Base-by-base conservation (phyloP, 2,329 filamentous ascomycete genomes). In the Akanthomyces dipterigenus region DNA sequence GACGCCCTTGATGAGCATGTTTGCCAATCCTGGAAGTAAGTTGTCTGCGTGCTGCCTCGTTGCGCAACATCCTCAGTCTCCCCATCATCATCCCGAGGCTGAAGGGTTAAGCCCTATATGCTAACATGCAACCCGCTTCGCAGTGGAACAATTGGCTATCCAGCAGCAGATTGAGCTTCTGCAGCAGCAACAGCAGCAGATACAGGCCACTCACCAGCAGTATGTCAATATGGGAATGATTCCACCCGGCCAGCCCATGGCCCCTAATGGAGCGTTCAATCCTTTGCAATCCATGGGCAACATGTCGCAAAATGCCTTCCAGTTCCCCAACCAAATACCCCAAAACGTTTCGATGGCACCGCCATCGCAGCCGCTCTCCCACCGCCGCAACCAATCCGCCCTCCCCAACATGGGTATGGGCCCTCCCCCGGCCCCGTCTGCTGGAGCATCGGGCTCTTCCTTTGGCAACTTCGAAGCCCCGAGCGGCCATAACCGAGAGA, bases 211-310 rank as follows among this genome's bases (percentile, higher is more conserved):
- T 66, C 92, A 97, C 72, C 93, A 97, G 78, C 93, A 98, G 78
- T 97, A 96, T 80, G 89, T 96, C 70, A 96, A 95, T 76, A 93
- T 97, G 90, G 91, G 91, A 75, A 92, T 98, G 84, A 88, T 98
- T 70, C 88, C 89, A 68, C 88, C 90, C 58, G 89, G 90, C 70
- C 93, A 97, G 78, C 68, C 74, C 66, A 81, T 97, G 63, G 86
- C 85, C 67, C 85, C 86, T 64, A 87, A 86, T 67, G 83, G 82
- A 69, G 81, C 81, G 64, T 95, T 90, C 80, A 89, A 88, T 78
- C 88, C 88, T 71, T 80, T 93, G 75, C 92, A 93, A 78, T 84
- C 85, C 74, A 89, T 96, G 82, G 80, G 86, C 68, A 91, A 89
- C 71, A 83, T 95, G 69, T 84, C 89, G 67, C 89, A 92, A 75